phyloP scores from a whole-genome alignment of 768 basidiomycete genomes.

The Asterophora parasitica region DNA sequence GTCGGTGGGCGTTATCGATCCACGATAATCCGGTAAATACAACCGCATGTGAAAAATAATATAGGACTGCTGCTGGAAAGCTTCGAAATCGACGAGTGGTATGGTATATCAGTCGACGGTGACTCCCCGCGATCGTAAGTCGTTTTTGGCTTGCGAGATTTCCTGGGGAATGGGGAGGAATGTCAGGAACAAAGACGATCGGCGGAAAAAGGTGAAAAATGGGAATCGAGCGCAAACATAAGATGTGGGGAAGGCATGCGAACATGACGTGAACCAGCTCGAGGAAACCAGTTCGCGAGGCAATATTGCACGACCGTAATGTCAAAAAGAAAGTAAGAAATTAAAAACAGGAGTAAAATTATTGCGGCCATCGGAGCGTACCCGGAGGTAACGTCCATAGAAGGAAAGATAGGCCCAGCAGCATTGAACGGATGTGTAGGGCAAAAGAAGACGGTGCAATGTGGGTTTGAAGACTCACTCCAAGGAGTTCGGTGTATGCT shows the following conservation, averaged over 20 bases:
- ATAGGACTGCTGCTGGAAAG: neutral
- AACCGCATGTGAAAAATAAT: neutral
- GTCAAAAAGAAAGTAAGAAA: neutral
- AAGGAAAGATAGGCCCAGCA: neutral
- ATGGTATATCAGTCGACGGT: conserved; percentile 43
- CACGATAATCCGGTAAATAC: neutral
- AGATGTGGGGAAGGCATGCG: neutral
- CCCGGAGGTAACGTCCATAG: neutral
- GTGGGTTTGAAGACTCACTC: conserved; percentile 35
- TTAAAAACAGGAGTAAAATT: neutral
- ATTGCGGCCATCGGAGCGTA: neutral
- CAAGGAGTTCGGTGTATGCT: conserved; percentile 65
- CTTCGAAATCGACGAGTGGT: neutral
- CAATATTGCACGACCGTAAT: neutral
- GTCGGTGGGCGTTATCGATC: neutral
- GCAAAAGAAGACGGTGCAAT: neutral
- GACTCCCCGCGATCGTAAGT: conserved; percentile 55
- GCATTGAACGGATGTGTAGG: neutral
- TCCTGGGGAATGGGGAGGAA: conserved; percentile 38
- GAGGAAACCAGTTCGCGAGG: neutral
- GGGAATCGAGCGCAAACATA: neutral
- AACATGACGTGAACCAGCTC: conserved; percentile 6
- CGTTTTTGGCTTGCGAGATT: conserved; percentile 49
- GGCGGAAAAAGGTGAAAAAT: conserved; percentile 8
- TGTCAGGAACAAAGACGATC: conserved; percentile 5